A percentile compares a stretch with the other conserved stretches of the same genome.
Evolutionary conservation across 352 stramenopile species (phyloP).

Genomic region (Globisporangium yorkense): DNA sequence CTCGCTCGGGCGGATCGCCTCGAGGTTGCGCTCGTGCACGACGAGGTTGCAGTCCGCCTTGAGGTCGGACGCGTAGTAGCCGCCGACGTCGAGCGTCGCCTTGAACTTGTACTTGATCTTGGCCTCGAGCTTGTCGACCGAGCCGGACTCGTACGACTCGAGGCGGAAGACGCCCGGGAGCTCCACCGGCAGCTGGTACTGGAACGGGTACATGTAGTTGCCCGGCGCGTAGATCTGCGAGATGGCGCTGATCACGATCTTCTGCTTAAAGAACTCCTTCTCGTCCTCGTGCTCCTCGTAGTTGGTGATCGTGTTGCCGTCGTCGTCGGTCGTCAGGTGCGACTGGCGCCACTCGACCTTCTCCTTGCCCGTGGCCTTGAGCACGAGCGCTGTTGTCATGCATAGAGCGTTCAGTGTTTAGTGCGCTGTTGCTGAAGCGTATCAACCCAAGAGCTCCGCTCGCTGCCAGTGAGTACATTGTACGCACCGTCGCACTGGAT

Average conservation of each 20-base stretch:
- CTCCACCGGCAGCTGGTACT: constrained; percentile 46
- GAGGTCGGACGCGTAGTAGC: constrained; percentile 56
- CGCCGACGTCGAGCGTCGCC: constrained; percentile 53
- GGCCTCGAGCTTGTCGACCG: constrained; percentile 36
- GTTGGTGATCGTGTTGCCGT: constrained; percentile 23
- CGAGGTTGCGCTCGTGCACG: constrained; percentile 50
- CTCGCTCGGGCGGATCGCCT: constrained; percentile 34
- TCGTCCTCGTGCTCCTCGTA: constrained; percentile 24
- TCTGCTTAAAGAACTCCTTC: constrained; percentile 71
- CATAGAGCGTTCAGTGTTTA: not conserved
- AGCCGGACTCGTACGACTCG: constrained; percentile 33
- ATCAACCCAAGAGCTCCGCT: no score
- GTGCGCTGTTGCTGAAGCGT: no score
- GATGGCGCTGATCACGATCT: constrained; percentile 51
- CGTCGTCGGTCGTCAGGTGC: constrained; percentile 20
- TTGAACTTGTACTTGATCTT: constrained; percentile 82
- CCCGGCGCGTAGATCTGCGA: constrained; percentile 28
- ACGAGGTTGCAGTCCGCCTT: constrained; percentile 50
- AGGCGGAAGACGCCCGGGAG: constrained; percentile 55
- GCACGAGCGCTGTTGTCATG: constrained; percentile 26
- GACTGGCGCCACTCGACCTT: constrained; percentile 49
- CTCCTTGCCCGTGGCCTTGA: constrained; percentile 63
- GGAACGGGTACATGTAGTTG: constrained; percentile 58
- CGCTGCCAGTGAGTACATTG: not conserved
- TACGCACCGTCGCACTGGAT: constrained; percentile 59